Conservation (phyloP, 495 filamentous ascomycete genomes). For the Penicillium chermesinum region DNA sequence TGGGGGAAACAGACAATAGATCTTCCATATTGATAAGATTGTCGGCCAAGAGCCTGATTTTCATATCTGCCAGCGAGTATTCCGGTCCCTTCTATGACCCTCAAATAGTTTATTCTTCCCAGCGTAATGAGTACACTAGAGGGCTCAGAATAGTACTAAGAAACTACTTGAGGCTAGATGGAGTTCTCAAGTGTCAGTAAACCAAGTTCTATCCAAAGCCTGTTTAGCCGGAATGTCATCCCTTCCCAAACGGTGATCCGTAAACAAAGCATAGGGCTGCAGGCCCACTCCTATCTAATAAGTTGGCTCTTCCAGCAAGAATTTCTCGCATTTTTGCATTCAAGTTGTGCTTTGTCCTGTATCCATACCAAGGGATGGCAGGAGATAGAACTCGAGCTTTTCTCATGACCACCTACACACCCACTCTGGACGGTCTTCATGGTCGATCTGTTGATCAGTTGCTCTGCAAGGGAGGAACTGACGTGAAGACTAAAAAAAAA, state of each 20-base stretch:
- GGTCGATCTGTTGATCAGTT: constrained; percentile 10
- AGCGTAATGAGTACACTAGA: too few relatives aligned
- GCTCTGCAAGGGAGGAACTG: constrained; percentile 14
- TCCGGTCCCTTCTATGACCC: too few relatives aligned
- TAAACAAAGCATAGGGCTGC: constrained; percentile 13
- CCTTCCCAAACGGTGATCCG: constrained; percentile 19
- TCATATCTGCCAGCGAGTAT: too few relatives aligned
- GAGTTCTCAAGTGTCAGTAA: too few relatives aligned
- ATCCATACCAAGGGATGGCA: constrained; percentile 22
- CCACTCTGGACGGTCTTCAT: not conserved
- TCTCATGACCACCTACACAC: not conserved
- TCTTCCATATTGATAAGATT: too few relatives aligned
- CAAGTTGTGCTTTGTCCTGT: not conserved
- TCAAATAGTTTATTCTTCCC: too few relatives aligned
- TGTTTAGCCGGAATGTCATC: constrained; percentile 17
- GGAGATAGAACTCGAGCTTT: not conserved
- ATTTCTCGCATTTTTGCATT: constrained; percentile 12
- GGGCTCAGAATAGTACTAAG: too few relatives aligned
- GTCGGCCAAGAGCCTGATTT: too few relatives aligned
- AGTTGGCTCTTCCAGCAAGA: not conserved
- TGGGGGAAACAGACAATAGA: not conserved
- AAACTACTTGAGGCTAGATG: too few relatives aligned
- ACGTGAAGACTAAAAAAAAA: not conserved
- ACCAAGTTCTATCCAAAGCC: not conserved
- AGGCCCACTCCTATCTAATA: not conserved